Base-by-base conservation (phyloP, 1,284 basidiomycete genomes). In the Lignosus rhinocerotis region DNA sequence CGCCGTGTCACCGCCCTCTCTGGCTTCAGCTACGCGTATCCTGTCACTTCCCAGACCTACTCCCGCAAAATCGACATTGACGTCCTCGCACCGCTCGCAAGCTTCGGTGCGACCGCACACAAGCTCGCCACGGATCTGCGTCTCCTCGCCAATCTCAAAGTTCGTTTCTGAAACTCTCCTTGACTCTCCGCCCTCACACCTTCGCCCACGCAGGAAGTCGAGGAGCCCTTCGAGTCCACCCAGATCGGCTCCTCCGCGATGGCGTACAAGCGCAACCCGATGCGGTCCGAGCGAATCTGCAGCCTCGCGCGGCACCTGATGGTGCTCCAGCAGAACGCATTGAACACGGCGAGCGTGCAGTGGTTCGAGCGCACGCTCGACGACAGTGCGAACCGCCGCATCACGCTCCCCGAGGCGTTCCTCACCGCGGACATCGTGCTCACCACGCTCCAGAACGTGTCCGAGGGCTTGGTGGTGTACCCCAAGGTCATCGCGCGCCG, bases 241-340 rank as follows among this genome's bases (percentile, higher is more conserved):
- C 97, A 99, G 79, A 99, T 99, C 67, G 97, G 97, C n/a, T 93
- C 90, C 9, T 94, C 92, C 2, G 96, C 96, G 16, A 99, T 99
- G 96, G 96, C 97, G 2, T 99, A 99, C 86, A 99, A 99, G 80
- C 86, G 97, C 61, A 99, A 99, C 77, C 97, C 97, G 1, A 99
- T 99, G 97, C 93, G 97, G 56, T 96, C 87, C 61, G 97, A 99
- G 77, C 91, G 97, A 48, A 92, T 98, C 52, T 99, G 97, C 81
- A 95, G 92, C 68, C 84, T 99, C 46, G 84, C 96, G 19, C 82
- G 97, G 56, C 95, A 97, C 76, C 78, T 98, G 51, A 93, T 97
- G 94, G 86, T 89, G 51, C 82, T 95, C 63, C 94, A 94, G 71
- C 93, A 96, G 75, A 96, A 97, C 76, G 88, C 94, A 41, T 81